These are phyloP conservation scores for Pseudopithomyces chartarum DNA, from an alignment of 2,329 filamentous ascomycete genomes.

Conservation along the genomic window DNA sequence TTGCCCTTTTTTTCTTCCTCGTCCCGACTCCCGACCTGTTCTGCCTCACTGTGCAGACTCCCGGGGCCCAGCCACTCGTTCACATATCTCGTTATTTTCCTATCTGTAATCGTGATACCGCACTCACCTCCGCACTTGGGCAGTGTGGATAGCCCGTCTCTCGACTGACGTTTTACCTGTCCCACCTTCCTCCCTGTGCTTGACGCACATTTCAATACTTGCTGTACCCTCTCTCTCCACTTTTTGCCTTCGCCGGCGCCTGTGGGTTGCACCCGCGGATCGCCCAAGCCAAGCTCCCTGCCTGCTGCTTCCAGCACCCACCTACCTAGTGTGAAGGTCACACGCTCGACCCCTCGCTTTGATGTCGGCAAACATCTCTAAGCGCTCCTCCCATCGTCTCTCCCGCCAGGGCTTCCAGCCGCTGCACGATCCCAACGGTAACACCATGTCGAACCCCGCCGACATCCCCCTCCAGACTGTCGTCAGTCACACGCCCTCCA, in stretches of 20 bases:
- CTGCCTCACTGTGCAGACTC: slow-evolving; percentile 12
- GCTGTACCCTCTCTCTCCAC: slow-evolving; percentile 4
- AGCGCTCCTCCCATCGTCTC: slow-evolving; percentile 25
- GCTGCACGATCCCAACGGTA: slow-evolving; percentile 27
- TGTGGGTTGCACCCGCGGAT: slow-evolving; percentile 3
- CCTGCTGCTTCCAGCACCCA: neutral
- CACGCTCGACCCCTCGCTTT: neutral
- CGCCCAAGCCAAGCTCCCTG: slow-evolving; percentile 12
- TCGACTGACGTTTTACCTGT: slow-evolving; percentile 18
- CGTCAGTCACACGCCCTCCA: slow-evolving; percentile 52
- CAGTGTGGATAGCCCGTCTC: slow-evolving; percentile 40
- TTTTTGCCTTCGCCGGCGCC: neutral
- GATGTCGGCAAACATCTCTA: slow-evolving; percentile 24
- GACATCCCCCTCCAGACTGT: slow-evolving; percentile 66
- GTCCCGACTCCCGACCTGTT: neutral
- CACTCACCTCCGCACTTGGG: slow-evolving; percentile 14
- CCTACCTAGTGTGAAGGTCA: neutral
- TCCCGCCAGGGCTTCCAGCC: slow-evolving; percentile 43
- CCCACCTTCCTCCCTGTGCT: slow-evolving; percentile 31
- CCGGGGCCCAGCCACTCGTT: slow-evolving; percentile 24
- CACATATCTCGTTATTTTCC: slow-evolving; percentile 13
- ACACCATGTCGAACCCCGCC: slow-evolving; percentile 57
- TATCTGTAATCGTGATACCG: slow-evolving; percentile 10
- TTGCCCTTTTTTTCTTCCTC: neutral
- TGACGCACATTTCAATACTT: slow-evolving; percentile 38